Percentiles rank a stretch among this genome's conserved stretches.
phyloP scores from a whole-genome alignment of 2,329 filamentous ascomycete species.

The Talaromyces sp. region DNA sequence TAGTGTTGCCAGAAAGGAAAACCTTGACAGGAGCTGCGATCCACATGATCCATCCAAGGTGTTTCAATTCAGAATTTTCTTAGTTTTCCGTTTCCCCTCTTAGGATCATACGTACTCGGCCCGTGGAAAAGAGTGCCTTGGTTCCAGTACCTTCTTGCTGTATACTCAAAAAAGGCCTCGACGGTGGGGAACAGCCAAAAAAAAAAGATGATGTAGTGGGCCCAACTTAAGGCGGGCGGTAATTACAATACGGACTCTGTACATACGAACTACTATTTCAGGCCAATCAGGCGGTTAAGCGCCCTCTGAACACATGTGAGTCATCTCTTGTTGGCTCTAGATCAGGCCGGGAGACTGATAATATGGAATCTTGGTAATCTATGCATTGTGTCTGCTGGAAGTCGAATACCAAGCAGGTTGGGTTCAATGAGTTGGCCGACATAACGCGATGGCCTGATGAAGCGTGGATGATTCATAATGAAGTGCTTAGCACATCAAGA shows the following conservation, averaged over 20 bases:
- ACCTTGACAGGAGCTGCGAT: slow-evolving; percentile 11
- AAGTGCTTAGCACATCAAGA: slow-evolving; percentile 8
- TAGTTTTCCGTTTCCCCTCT: neutral
- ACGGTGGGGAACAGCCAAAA: neutral
- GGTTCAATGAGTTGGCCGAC: neutral
- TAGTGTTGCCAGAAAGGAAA: slow-evolving; percentile 10
- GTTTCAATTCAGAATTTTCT: slow-evolving; percentile 6
- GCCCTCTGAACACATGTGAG: slow-evolving; percentile 1
- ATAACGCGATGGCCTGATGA: slow-evolving; percentile 2
- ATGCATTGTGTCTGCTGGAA: neutral
- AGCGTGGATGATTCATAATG: slow-evolving; percentile 4
- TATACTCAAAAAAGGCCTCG: neutral
- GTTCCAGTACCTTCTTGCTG: slow-evolving; percentile 8
- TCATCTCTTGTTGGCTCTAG: slow-evolving; percentile 1
- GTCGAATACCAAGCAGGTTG: neutral
- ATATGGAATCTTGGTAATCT: neutral
- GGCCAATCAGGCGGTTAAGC: neutral
- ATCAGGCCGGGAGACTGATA: neutral
- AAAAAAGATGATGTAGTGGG: slow-evolving; percentile 1
- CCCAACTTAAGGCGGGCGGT: neutral
- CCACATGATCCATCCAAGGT: slow-evolving; percentile 7
- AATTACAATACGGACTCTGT: slow-evolving; percentile 7
- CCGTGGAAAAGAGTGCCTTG: slow-evolving; percentile 7
- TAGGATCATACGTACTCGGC: neutral
- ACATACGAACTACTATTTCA: no score